Evolutionary conservation across 2,329 filamentous ascomycete species (phyloP), one percentile per base, ranked within the genome.

Genomic region (Boeremia exigua): DNA sequence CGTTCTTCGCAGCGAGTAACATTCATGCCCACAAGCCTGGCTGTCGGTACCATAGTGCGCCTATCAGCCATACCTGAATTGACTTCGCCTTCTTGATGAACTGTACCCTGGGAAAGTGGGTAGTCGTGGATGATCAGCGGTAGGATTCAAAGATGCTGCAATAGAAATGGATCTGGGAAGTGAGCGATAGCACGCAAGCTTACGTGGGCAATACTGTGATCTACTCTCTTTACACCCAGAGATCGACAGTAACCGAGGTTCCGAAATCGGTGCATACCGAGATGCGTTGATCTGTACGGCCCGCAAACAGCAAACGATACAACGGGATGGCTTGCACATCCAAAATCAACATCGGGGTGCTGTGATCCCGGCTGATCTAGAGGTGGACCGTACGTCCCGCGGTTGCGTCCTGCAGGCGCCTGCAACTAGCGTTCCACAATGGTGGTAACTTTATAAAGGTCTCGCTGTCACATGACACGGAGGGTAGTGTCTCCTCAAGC

Each of bases 121-220:
- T 50, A 38, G 54, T 57, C 46, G 51, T 56, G 39, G 57, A 37
- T 48, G 62, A 66, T 65, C 60, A 50, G 62, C 58, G 50, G 58
- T 49, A 47, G 37, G 54, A 34, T 25, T 29, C 36, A 48, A 48
- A 46, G 49, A 43, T 48, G 55, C 50, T 56, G 59, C 47, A 60
- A 66, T 65, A 58, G 67, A 66, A 69, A 55, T 67, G 51, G 50
- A 50, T 50, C 62, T 58, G 45, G 42, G 56, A 55, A 48, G 56
- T 53, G 54, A 48, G 54, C 50, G 56, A 51, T 42, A 64, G 58
- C 67, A 68, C 50, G 49, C 29, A 47, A 61, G 46, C 47, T 55
- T 58, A 66, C 50, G 64, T 63, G 58, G 67, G 59, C 56, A 59
- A 56, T 59, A 66, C 63, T 58, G 62, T 70, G 69, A 67, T 63